phyloP scores from a whole-genome alignment of 2,329 filamentous ascomycete genomes.

The Pestalotiopsis sp. region DNA sequence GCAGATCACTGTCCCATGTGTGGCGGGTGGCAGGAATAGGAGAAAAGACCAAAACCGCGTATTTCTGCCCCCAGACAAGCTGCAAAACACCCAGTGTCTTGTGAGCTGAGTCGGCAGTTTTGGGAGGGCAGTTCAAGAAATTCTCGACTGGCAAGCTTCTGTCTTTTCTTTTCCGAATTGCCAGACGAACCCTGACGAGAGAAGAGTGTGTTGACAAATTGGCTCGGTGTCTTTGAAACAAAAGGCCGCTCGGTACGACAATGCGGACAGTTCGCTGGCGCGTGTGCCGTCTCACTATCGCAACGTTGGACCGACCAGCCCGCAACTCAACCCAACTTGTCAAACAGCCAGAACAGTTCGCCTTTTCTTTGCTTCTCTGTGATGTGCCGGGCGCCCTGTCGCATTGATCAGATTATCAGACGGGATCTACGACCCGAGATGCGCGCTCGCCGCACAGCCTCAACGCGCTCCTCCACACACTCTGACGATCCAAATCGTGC shows the following conservation, averaged over 20 bases:
- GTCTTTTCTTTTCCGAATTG: too few species aligned
- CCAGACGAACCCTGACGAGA: too few species aligned
- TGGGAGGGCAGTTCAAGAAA: too few species aligned
- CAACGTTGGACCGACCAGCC: not conserved
- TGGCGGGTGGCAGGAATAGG: too few species aligned
- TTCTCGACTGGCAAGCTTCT: too few species aligned
- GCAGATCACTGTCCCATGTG: too few species aligned
- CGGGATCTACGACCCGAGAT: slow-evolving; percentile 6
- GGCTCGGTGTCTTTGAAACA: slow-evolving; percentile 1
- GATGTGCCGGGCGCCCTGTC: slow-evolving; percentile 4
- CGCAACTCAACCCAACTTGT: not conserved
- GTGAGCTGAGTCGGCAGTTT: too few species aligned
- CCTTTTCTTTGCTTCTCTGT: not conserved
- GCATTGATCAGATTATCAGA: slow-evolving; percentile 12
- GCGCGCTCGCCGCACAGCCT: not conserved
- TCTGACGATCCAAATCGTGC: not conserved
- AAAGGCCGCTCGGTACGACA: not conserved
- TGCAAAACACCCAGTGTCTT: too few species aligned
- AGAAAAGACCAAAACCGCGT: too few species aligned
- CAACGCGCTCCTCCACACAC: not conserved
- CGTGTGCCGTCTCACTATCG: not conserved
- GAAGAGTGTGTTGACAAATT: not conserved
- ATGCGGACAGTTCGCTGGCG: not conserved
- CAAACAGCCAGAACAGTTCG: not conserved
- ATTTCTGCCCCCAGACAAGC: too few species aligned